Percentiles rank a stretch among this genome's conserved stretches.
Conservation (phyloP, 75 land plant genomes). For the Chamaecyparis obtusa region DNA sequence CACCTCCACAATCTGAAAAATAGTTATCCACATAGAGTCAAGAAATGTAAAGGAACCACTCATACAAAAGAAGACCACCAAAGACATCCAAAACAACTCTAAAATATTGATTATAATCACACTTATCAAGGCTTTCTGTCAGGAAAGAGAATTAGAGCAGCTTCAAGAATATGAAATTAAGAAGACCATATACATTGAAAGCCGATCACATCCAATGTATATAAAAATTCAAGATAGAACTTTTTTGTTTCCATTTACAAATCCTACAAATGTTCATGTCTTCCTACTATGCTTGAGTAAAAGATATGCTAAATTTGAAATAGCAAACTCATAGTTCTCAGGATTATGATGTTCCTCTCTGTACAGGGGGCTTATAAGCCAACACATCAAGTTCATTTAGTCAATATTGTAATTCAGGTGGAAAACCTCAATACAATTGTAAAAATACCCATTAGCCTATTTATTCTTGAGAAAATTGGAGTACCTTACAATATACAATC, state of each 20-base stretch:
- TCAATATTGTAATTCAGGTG: background rate
- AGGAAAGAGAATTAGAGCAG: background rate
- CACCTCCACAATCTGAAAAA: slow-evolving; percentile 89
- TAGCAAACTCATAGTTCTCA: background rate
- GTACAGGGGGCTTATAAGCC: too few species aligned
- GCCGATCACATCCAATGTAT: background rate
- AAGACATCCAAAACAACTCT: background rate
- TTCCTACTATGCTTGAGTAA: background rate
- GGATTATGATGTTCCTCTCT: background rate
- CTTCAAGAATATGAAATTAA: background rate
- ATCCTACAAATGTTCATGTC: background rate
- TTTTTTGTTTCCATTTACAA: background rate
- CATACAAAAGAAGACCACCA: background rate
- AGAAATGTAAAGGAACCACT: background rate
- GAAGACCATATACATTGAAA: background rate
- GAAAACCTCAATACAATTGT: background rate
- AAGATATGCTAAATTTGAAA: background rate
- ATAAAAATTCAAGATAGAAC: background rate
- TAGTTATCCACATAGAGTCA: background rate
- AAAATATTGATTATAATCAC: background rate
- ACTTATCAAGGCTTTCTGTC: background rate
- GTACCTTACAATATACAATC: background rate
- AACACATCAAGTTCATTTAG: background rate
- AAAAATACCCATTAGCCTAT: background rate
- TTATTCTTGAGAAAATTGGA: background rate